Evolutionary conservation across 805 yeast species (phyloP).

Genomic region (Starmerella apicola): DNA sequence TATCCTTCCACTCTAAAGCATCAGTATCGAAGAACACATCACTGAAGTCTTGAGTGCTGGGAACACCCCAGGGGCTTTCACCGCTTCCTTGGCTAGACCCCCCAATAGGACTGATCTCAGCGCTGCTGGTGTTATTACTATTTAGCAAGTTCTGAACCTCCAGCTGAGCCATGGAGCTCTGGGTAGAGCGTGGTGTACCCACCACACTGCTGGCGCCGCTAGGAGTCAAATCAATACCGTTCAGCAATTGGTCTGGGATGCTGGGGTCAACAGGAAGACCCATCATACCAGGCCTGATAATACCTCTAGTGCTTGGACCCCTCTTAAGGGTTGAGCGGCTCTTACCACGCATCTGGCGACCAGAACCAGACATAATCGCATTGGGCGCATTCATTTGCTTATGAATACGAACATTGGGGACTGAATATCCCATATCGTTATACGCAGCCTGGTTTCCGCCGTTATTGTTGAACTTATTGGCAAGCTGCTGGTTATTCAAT

Average conservation of each 20-base stretch:
- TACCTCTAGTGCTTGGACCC: constrained; percentile 9
- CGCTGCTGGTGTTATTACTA: background rate
- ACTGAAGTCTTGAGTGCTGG: background rate
- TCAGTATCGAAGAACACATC: constrained; percentile 9
- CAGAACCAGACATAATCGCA: background rate
- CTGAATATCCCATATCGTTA: no score
- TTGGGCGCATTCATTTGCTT: constrained; percentile 9
- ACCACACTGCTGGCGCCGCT: background rate
- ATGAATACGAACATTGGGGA: constrained; percentile 11
- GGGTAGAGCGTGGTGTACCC: background rate
- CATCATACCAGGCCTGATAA: constrained; percentile 20
- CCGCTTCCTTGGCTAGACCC: background rate
- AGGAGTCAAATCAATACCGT: constrained; percentile 7
- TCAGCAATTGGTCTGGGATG: constrained; percentile 16
- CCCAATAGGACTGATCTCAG: background rate
- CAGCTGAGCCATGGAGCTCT: background rate
- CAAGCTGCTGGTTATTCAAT: background rate
- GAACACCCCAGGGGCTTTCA: background rate
- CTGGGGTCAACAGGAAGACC: constrained; percentile 18
- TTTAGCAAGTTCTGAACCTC: background rate
- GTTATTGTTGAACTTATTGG: background rate
- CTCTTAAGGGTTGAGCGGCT: background rate
- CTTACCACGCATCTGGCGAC: background rate
- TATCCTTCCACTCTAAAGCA: constrained; percentile 7
- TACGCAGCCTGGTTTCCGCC: background rate